Conservation (phyloP, 139 green algal genomes). For the Picochlorum sp. region DNA sequence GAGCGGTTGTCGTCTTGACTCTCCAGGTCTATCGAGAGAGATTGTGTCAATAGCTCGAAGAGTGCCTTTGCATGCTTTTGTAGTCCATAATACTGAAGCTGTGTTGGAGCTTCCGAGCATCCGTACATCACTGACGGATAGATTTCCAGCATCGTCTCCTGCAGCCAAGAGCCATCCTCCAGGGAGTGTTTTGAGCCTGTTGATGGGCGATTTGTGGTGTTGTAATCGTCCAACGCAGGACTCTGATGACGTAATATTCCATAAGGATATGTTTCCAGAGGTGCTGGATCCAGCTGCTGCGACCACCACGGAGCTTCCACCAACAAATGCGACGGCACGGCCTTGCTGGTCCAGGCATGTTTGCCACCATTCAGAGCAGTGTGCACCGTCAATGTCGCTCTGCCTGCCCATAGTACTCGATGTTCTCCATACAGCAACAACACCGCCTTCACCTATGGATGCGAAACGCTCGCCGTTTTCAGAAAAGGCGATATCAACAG, state of each 20-base stretch:
- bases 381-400: slow-evolving; percentile 37
- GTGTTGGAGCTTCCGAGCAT: slow-evolving; percentile 35
- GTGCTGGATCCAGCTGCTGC: slow-evolving; percentile 42
- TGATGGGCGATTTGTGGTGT: slow-evolving; percentile 21
- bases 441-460: slow-evolving; percentile 56
- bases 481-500: slow-evolving; percentile 40
- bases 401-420: slow-evolving; percentile 26
- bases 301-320: slow-evolving; percentile 52
- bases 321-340: slow-evolving; percentile 45
- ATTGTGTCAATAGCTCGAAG: neutral
- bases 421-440: slow-evolving; percentile 66
- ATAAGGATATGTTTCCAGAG: slow-evolving; percentile 48
- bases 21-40: neutral
- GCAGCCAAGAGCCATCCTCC: slow-evolving; percentile 54
- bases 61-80: slow-evolving; percentile 1
- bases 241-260: slow-evolving; percentile 40
- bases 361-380: slow-evolving; percentile 67
- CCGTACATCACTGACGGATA: slow-evolving; percentile 53
- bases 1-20: neutral
- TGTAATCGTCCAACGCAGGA: slow-evolving; percentile 39
- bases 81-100: slow-evolving; percentile 10
- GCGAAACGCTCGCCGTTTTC: slow-evolving; percentile 59
- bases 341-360: slow-evolving; percentile 47
- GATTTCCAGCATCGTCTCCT: slow-evolving; percentile 45
- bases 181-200: slow-evolving; percentile 19